phyloP scores from a whole-genome alignment of 169 alveolate genomes.

The Eimeria acervulina region DNA sequence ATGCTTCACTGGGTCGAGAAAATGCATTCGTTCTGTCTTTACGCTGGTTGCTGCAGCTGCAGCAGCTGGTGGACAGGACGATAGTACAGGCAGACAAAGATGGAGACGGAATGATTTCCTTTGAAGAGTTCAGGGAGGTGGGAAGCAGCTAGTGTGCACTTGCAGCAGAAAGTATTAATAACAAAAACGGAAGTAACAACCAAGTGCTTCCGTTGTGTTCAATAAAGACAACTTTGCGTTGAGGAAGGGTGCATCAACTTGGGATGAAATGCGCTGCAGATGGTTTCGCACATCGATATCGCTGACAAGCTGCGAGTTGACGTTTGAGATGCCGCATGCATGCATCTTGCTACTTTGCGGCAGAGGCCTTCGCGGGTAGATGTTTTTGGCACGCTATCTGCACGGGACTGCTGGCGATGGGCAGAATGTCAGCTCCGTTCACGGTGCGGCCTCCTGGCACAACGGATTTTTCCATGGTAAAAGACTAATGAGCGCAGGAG shows the following conservation, averaged over 20 bases:
- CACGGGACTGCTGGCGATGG: not conserved
- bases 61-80: constrained; percentile 98
- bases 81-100: constrained; percentile 98
- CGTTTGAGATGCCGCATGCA: constrained; percentile 70
- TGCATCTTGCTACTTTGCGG: not conserved
- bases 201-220: not conserved
- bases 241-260: not conserved
- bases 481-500: not conserved
- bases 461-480: not conserved
- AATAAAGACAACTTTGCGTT: not conserved
- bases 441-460: not conserved
- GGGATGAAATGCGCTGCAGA: constrained; percentile 81
- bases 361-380: not conserved
- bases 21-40: not conserved
- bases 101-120: constrained; percentile 98
- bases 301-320: constrained; percentile 87
- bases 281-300: constrained; percentile 90
- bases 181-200: not conserved
- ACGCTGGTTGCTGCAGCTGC: constrained; percentile 89
- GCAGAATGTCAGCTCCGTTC: not conserved
- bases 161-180: not conserved
- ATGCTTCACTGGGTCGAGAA: not conserved
- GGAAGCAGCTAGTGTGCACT: constrained; percentile 68
- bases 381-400: not conserved
- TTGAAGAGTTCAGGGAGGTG: constrained; percentile 96